phyloP scores from a whole-genome alignment of 192 early-diverging fungal species.

The Mortierella claussenii region DNA sequence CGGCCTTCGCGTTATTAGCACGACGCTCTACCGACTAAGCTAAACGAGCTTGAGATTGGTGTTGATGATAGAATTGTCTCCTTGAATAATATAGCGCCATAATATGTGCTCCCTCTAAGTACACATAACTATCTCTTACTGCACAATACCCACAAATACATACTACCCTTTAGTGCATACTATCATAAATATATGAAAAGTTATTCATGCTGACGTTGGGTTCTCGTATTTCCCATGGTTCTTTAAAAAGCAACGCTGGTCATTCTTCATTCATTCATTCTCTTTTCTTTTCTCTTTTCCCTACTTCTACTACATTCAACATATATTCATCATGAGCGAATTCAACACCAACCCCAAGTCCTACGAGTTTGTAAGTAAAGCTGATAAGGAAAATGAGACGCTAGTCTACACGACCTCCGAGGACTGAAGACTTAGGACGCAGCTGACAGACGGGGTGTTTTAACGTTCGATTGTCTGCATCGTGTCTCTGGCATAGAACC shows the following conservation, averaged over 20 bases:
- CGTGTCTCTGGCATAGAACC: constrained; percentile 64
- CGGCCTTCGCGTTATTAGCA: constrained; percentile 75
- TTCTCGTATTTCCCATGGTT: too few species aligned
- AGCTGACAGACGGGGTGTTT: too few species aligned
- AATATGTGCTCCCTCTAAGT: too few species aligned
- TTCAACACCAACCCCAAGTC: constrained; percentile 49
- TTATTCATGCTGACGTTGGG: too few species aligned
- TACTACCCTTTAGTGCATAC: too few species aligned
- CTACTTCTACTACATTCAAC: not conserved
- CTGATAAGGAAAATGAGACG: not conserved
- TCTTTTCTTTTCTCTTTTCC: constrained; percentile 2
- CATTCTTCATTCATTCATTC: not conserved
- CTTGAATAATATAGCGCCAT: too few species aligned
- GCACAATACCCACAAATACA: too few species aligned
- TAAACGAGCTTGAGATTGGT: too few species aligned
- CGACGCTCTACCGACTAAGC: constrained; percentile 76
- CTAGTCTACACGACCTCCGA: not conserved
- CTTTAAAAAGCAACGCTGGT: not conserved
- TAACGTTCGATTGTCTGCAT: not conserved
- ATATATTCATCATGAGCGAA: constrained; percentile 24
- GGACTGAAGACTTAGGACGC: too few species aligned
- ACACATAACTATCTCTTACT: too few species aligned
- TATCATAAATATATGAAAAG: too few species aligned
- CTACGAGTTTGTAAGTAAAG: constrained; percentile 46
- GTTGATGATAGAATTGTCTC: too few species aligned